Evolutionary conservation across 1,139 yeast genomes (phyloP).

Genomic region (Arxiozyma bovina): DNA sequence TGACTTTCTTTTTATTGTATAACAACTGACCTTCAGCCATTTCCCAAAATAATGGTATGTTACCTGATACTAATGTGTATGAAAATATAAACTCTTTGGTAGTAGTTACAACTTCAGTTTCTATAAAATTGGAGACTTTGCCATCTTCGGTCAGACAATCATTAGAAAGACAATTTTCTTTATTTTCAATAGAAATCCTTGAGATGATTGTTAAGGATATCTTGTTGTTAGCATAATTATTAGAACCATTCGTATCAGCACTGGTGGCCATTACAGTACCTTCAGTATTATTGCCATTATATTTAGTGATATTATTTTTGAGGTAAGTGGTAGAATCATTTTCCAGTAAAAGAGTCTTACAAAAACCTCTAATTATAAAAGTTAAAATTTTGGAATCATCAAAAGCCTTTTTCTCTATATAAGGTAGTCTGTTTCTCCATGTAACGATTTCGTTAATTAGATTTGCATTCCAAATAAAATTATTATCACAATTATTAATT

Average conservation of each 20-base stretch:
- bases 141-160: slow-evolving; percentile 71
- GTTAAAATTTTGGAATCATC: slow-evolving; percentile 52
- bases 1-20: slow-evolving; percentile 40
- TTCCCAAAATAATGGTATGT: slow-evolving; percentile 60
- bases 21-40: slow-evolving; percentile 43
- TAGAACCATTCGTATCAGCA: not conserved
- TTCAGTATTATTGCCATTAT: not conserved
- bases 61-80: slow-evolving; percentile 55
- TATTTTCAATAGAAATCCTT: slow-evolving; percentile 54
- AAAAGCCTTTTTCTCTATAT: slow-evolving; percentile 41
- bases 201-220: slow-evolving; percentile 52
- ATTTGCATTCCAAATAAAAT: slow-evolving; percentile 59
- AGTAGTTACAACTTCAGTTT: slow-evolving; percentile 55
- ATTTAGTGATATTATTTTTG: not conserved
- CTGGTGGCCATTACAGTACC: not conserved
- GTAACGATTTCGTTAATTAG: slow-evolving; percentile 50
- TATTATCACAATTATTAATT: slow-evolving; percentile 39
- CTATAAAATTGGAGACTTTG: slow-evolving; percentile 55
- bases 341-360: slow-evolving; percentile 39
- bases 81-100: slow-evolving; percentile 46
- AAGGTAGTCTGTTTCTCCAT: slow-evolving; percentile 49
- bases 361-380: slow-evolving; percentile 57
- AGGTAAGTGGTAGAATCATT: slow-evolving; percentile 32
- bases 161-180: slow-evolving; percentile 55
- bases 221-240: not conserved